Evolutionary conservation across 2,329 filamentous ascomycete species (phyloP), one percentile per base, ranked within the genome.

Genomic region (Colletotrichum spinosum): DNA sequence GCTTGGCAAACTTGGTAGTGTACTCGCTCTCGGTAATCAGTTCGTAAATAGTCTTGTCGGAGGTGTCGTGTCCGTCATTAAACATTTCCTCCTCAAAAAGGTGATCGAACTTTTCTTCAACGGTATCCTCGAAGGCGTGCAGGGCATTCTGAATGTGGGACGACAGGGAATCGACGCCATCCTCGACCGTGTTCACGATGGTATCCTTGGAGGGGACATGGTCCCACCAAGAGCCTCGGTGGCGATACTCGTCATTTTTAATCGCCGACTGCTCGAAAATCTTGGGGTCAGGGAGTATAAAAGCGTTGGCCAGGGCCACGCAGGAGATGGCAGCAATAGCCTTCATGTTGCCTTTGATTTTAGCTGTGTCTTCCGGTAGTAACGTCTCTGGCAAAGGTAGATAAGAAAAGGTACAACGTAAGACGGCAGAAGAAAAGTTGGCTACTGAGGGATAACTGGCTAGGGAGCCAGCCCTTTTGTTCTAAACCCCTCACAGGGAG

Each of bases 41-140:
- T 77, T 97, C 83, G 78, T 94, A 97, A 49, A 97, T 86, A 17
- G 93, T 97, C 73, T 85, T 79, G 73, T 93, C 91, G 6, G 86
- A 81, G 67, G 80, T 79, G n/a, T 76, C 69, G 41, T 75, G 70
- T 12, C 25, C 25, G 25, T 70, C 48, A 65, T 55, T 50, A 55
- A 64, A 56, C 42, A 69, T 34, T 39, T 59, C 56, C 11, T 68
- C 65, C 61, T 60, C 66, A 46, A 49, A 64, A 11, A 64, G 33
- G 42, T 69, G 65, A n/a, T 67, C 69, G 45, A 72, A 69, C 4
- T 70, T 69, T 55, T 72, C 69, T 45, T 74, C 60, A 55, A 55
- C 59, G 44, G 70, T 67, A 7, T 71, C 69, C 33, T 78, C 78
- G 10, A 78, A 73, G 13, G 77, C 73, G 10, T 75, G 60, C 49